Evolutionary conservation across 805 yeast genomes (phyloP).

Genomic region (Hanseniaspora vineae): DNA sequence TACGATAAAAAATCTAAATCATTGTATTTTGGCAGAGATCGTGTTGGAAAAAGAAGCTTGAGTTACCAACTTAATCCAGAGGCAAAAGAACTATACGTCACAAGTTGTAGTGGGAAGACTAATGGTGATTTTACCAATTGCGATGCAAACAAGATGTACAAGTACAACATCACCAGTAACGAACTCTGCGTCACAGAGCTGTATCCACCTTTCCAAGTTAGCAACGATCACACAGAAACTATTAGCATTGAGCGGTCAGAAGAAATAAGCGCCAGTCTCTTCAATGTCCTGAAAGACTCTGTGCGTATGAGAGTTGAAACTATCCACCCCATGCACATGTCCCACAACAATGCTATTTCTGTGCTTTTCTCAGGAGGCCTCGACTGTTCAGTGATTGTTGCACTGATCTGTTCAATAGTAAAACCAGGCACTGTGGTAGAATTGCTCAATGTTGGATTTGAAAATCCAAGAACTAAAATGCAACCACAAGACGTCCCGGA

Average conservation of each 20-base stretch:
- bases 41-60: slow-evolving; percentile 70
- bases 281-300: slow-evolving; percentile 24
- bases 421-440: slow-evolving; percentile 34
- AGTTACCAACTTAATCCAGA: slow-evolving; percentile 26
- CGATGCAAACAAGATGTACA: slow-evolving; percentile 35
- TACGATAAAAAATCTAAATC: slow-evolving; percentile 28
- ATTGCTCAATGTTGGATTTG: slow-evolving; percentile 84
- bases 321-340: slow-evolving; percentile 41
- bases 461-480: slow-evolving; percentile 65
- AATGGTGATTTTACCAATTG: slow-evolving; percentile 37
- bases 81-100: slow-evolving; percentile 28
- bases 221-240: too few species aligned
- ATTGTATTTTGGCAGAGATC: slow-evolving; percentile 74
- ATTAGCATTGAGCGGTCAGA: too few species aligned
- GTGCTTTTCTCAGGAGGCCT: slow-evolving; percentile 88
- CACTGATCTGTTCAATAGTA: slow-evolving; percentile 24
- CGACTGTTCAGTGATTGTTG: slow-evolving; percentile 78
- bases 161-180: slow-evolving; percentile 22
- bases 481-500: slow-evolving; percentile 70
- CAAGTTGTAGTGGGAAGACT: slow-evolving; percentile 27
- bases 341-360: slow-evolving; percentile 31
- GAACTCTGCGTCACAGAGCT: slow-evolving; percentile 9
- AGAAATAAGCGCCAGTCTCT: slow-evolving; percentile 9
- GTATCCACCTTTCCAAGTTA: background rate
- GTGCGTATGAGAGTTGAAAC: slow-evolving; percentile 42